Evolutionary conservation across 2,329 filamentous ascomycete genomes (phyloP).

Genomic region (Zymoseptoria tritici): DNA sequence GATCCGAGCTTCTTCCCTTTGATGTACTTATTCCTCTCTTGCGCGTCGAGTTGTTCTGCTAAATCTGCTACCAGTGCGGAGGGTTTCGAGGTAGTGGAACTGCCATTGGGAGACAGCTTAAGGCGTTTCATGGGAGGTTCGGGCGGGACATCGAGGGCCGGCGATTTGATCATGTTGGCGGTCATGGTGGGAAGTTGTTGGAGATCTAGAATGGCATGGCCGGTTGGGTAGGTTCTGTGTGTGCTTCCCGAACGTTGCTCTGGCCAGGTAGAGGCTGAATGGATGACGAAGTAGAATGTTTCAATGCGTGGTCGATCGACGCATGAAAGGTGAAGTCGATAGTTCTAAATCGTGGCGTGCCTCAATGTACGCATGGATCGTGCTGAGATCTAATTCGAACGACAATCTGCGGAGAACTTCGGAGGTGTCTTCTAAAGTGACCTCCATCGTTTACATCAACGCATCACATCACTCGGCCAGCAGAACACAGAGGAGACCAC

Average conservation of each 20-base stretch:
- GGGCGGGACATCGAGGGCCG: slow-evolving; percentile 27
- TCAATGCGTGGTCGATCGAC: not conserved
- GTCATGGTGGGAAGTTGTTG: not conserved
- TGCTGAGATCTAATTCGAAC: not conserved
- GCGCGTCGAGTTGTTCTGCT: slow-evolving; percentile 42
- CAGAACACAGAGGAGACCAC: not conserved
- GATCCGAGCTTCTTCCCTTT: slow-evolving; percentile 91
- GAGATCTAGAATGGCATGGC: not conserved
- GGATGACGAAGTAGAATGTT: not conserved
- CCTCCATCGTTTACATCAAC: not conserved
- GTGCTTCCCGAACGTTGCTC: too few relatives aligned
- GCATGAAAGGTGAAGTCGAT: not conserved
- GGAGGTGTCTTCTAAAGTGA: not conserved
- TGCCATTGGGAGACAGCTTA: slow-evolving; percentile 16
- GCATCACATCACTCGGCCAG: not conserved
- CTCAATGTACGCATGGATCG: not conserved
- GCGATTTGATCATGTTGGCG: slow-evolving; percentile 17
- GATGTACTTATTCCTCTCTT: slow-evolving; percentile 72
- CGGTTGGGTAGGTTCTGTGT: not conserved
- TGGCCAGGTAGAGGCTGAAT: not conserved
- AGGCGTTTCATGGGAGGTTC: slow-evolving; percentile 27
- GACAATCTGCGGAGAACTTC: not conserved
- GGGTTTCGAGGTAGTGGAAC: slow-evolving; percentile 1
- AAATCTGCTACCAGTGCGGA: slow-evolving; percentile 29
- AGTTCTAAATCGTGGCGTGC: not conserved